A percentile compares a stretch with the other conserved stretches of the same genome.
Evolutionary conservation across 2,329 filamentous ascomycete species (phyloP).

Genomic region (Botrytis sinoallii): DNA sequence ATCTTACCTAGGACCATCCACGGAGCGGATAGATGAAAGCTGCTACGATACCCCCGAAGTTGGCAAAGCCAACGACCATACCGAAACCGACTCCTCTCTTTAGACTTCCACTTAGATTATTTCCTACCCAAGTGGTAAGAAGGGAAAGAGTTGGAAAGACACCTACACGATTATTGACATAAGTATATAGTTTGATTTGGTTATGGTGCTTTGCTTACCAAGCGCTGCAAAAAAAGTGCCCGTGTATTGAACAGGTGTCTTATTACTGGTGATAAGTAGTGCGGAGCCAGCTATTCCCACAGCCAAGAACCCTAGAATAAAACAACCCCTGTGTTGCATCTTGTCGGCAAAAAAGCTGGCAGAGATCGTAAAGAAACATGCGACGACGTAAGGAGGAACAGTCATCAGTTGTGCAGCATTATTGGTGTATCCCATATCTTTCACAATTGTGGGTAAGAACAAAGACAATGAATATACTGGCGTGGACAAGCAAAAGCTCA

Average conservation of each 20-base stretch:
- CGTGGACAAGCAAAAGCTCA: conserved; percentile 60
- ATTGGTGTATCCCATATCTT: conserved; percentile 53
- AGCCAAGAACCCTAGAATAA: conserved; percentile 60
- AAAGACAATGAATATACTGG: conserved; percentile 46
- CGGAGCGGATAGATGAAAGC: conserved; percentile 47
- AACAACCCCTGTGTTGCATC: conserved; percentile 66
- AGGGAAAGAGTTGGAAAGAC: conserved; percentile 85
- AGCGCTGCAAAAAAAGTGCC: conserved; percentile 77
- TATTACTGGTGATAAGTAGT: conserved; percentile 67
- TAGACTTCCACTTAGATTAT: conserved; percentile 88
- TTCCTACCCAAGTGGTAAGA: conserved; percentile 80
- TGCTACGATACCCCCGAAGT: conserved; percentile 69
- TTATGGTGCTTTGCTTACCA: conserved; percentile 40
- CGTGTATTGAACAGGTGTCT: conserved; percentile 70
- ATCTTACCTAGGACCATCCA: conserved; percentile 38
- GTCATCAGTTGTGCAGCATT: conserved; percentile 49
- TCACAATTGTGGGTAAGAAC: conserved; percentile 44
- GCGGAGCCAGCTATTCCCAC: conserved; percentile 72
- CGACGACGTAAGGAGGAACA: conserved; percentile 57
- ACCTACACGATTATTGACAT: conserved; percentile 43
- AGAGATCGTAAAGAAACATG: conserved; percentile 62
- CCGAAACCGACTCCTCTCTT: conserved; percentile 85
- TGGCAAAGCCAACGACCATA: conserved; percentile 87
- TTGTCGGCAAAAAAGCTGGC: conserved; percentile 74
- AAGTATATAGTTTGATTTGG: not conserved